Evolutionary conservation across 768 basidiomycete species (phyloP).

Genomic region (Boletus edulis): DNA sequence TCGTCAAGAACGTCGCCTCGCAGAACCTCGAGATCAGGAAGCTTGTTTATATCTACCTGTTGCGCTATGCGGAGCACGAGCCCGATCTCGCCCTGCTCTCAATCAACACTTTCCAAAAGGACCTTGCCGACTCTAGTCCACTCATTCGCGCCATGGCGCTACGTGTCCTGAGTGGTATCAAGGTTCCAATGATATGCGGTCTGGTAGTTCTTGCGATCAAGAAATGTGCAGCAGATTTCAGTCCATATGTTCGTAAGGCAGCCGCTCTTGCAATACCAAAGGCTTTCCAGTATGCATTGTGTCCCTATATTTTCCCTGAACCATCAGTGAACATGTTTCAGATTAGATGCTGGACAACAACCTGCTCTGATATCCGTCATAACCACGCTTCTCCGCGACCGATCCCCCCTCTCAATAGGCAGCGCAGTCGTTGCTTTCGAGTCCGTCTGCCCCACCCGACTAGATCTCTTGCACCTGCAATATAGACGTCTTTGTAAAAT

Average conservation of each 20-base stretch:
- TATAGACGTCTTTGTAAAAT: slow-evolving; percentile 81
- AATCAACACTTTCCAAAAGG: slow-evolving; percentile 98
- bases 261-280: slow-evolving; percentile 90
- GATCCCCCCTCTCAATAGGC: slow-evolving; percentile 85
- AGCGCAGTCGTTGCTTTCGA: slow-evolving; percentile 84
- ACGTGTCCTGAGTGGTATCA: slow-evolving; percentile 88
- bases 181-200: slow-evolving; percentile 83
- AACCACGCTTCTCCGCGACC: slow-evolving; percentile 62
- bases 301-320: slow-evolving; percentile 7
- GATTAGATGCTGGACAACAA: slow-evolving; percentile 72
- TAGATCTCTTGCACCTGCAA: slow-evolving; percentile 86
- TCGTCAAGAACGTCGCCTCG: slow-evolving; percentile 95
- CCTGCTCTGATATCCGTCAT: slow-evolving; percentile 69
- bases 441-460: slow-evolving; percentile 78
- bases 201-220: slow-evolving; percentile 86
- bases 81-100: slow-evolving; percentile 94
- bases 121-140: slow-evolving; percentile 87
- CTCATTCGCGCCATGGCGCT: slow-evolving; percentile 96
- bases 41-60: slow-evolving; percentile 95
- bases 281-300: slow-evolving; percentile 62
- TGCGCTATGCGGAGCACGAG: slow-evolving; percentile 89
- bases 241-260: slow-evolving; percentile 92
- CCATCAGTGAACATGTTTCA: slow-evolving; percentile 30
- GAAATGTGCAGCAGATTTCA: slow-evolving; percentile 88
- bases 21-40: slow-evolving; percentile 92